phyloP scores from a whole-genome alignment of 768 basidiomycete genomes.

The Tricholoma flavovirens region DNA sequence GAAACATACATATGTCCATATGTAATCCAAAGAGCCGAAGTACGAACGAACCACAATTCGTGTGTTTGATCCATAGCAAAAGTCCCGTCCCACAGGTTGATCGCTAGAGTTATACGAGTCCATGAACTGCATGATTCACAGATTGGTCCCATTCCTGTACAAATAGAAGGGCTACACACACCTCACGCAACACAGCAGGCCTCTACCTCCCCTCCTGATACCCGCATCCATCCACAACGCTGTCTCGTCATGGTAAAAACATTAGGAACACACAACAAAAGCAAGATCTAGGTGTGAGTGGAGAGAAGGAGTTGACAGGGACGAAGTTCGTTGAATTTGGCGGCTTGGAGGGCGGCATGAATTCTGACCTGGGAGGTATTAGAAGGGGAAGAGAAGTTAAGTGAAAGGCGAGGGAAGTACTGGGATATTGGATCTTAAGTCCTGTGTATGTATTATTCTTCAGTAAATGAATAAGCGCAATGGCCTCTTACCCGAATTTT shows the following conservation, averaged over 20 bases:
- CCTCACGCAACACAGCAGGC: no score
- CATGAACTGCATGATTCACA: constrained; percentile 50
- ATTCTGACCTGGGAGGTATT: constrained; percentile 53
- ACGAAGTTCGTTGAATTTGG: constrained; percentile 69
- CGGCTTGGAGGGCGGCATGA: constrained; percentile 82
- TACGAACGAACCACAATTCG: no score
- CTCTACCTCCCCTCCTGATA: constrained; percentile 71
- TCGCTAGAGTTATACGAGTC: constrained; percentile 81
- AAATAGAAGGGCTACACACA: no score
- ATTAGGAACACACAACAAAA: constrained; percentile 76
- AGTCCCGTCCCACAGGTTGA: constrained; percentile 89
- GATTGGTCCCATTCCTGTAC: neutral
- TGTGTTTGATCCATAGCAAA: no score
- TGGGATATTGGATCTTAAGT: constrained; percentile 76
- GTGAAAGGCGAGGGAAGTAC: constrained; percentile 42
- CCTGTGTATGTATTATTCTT: constrained; percentile 27
- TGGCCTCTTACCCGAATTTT: constrained; percentile 54
- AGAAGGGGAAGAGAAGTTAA: neutral
- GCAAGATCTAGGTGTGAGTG: constrained; percentile 79
- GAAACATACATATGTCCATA: no score
- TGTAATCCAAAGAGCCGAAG: no score
- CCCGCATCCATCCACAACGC: constrained; percentile 75
- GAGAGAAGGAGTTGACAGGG: constrained; percentile 80
- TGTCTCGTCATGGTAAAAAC: constrained; percentile 85
- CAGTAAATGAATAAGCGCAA: neutral